These are phyloP conservation scores for Massospora cicadina DNA, from an alignment of 371 early-diverging fungal genomes.

Conservation along the genomic window DNA sequence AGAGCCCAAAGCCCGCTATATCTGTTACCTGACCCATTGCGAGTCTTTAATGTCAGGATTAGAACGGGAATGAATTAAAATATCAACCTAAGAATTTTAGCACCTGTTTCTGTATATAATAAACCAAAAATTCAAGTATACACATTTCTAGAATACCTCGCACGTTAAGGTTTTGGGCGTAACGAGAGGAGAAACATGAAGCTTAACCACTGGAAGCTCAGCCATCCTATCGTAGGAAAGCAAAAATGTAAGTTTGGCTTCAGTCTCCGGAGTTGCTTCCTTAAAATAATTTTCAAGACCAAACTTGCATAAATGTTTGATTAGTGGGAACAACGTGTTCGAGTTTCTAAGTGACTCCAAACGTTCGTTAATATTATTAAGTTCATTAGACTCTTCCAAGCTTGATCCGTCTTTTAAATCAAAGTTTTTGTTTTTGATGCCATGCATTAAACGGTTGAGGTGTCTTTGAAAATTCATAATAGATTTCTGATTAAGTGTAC, in stretches of 20 bases:
- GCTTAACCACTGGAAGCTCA: background rate
- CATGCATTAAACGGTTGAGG: background rate
- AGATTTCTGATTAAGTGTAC: background rate
- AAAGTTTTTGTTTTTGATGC: background rate
- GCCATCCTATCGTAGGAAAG: background rate
- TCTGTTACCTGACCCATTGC: constrained; percentile 1
- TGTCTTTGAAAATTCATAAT: background rate
- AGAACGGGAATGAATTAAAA: background rate
- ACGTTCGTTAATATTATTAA: background rate
- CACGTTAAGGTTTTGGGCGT: background rate
- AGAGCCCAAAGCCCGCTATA: background rate
- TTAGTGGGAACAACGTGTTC: background rate
- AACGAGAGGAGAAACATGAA: background rate
- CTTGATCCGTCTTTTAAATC: no score
- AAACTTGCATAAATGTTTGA: background rate
- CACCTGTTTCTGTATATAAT: background rate
- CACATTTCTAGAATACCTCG: background rate
- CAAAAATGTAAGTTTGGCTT: background rate
- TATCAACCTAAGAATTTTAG: background rate
- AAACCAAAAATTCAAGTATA: background rate
- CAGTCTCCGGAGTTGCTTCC: background rate
- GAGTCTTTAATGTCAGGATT: constrained; percentile 5
- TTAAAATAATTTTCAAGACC: background rate
- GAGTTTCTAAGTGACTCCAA: background rate
- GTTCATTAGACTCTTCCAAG: background rate